These are phyloP conservation scores for Colletotrichum karsti DNA, from an alignment of 2,329 filamentous ascomycete genomes.

Conservation along the genomic window DNA sequence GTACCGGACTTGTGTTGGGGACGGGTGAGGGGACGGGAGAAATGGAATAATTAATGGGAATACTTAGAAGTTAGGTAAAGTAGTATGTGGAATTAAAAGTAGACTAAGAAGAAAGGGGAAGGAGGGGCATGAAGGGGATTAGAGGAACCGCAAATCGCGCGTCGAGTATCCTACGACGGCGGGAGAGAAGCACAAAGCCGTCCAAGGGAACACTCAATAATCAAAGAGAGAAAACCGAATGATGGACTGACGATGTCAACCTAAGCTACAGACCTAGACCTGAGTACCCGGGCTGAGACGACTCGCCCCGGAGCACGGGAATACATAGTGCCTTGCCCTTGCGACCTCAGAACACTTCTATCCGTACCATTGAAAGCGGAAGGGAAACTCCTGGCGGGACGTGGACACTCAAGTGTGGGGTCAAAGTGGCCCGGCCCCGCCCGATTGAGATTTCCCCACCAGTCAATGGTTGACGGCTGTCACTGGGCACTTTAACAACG, in stretches of 20 bases:
- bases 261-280: too few relatives aligned
- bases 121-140: background rate
- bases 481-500: conserved; percentile 7
- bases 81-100: background rate
- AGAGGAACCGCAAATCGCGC: background rate
- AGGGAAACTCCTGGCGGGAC: background rate
- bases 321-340: background rate
- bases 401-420: background rate
- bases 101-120: background rate
- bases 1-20: too few relatives aligned
- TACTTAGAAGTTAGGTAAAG: background rate
- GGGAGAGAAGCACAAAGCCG: too few relatives aligned
- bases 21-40: too few relatives aligned
- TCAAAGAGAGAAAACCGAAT: background rate
- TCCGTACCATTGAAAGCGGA: too few relatives aligned
- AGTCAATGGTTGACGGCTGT: conserved; percentile 23
- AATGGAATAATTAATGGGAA: too few relatives aligned
- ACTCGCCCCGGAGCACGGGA: background rate
- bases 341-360: background rate
- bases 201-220: too few relatives aligned
- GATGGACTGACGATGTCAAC: background rate
- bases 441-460: conserved; percentile 26
- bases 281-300: too few relatives aligned
- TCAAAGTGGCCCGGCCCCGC: background rate
- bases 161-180: background rate